phyloP scores from a whole-genome alignment of 2,329 filamentous ascomycete genomes.

The Sporothrix brunneoviolacea region DNA sequence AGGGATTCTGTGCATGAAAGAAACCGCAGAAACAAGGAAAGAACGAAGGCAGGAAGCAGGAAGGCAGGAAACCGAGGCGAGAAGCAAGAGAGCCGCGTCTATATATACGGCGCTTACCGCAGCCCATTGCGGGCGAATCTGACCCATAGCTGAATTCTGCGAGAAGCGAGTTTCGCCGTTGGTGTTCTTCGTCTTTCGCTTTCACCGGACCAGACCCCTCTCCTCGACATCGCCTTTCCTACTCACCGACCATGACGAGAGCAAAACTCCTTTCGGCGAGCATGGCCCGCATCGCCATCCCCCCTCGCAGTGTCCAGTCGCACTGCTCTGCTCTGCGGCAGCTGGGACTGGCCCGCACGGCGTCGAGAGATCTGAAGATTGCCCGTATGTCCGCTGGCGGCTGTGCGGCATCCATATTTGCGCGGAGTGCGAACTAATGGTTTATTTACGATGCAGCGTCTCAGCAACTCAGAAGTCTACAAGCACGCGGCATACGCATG shows the following conservation, averaged over 20 bases:
- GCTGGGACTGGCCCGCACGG: neutral
- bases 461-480: too few relatives aligned
- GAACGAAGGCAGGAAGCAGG: too few relatives aligned
- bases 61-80: too few relatives aligned
- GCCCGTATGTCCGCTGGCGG: neutral
- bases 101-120: neutral
- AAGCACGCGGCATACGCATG: neutral
- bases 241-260: neutral
- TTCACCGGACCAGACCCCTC: too few relatives aligned
- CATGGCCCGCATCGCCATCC: neutral
- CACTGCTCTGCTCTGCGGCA: neutral
- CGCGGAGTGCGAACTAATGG: too few relatives aligned
- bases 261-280: neutral
- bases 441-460: too few relatives aligned
- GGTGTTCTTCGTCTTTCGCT: too few relatives aligned
- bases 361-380: neutral
- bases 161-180: too few relatives aligned
- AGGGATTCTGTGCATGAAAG: neutral
- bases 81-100: neutral
- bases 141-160: neutral
- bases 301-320: neutral
- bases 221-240: too few relatives aligned
- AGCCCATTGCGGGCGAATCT: neutral
- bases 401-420: neutral
- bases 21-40: neutral